Evolutionary conservation across 208 protist genomes (phyloP).

Genomic region (Crithidia sp.): DNA sequence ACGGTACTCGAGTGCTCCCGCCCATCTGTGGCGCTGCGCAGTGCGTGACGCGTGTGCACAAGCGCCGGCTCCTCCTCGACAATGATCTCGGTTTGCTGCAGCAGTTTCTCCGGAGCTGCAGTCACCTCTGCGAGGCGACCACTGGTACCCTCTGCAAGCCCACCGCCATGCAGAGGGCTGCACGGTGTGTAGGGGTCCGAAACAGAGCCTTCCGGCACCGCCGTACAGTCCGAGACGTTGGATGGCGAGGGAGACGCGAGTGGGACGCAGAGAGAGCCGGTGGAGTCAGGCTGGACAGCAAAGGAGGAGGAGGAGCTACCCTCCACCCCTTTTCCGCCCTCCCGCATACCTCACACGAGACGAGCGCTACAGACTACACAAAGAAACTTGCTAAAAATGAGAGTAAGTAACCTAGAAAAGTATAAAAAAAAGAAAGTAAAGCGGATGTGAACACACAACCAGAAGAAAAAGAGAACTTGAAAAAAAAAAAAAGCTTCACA

Average conservation of each 20-base stretch:
- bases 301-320: not conserved
- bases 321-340: not conserved
- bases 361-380: not conserved
- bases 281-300: not conserved
- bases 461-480: not conserved
- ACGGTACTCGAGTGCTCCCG: not conserved
- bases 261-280: not conserved
- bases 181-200: not conserved
- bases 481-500: not conserved
- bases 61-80: conserved; percentile 11
- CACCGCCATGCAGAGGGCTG: not conserved
- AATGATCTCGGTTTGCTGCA: conserved; percentile 1
- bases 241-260: not conserved
- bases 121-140: not conserved
- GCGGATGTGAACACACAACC: not conserved
- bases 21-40: not conserved
- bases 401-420: not conserved
- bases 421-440: not conserved
- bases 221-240: not conserved
- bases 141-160: too few relatives aligned
- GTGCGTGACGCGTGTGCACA: conserved; percentile 1
- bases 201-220: not conserved
- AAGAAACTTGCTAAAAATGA: not conserved
- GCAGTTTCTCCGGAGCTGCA: not conserved
- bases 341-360: not conserved